A percentile compares a stretch with the other conserved stretches of the same genome.
These are phyloP conservation scores for Penicillium macrosclerotiorum DNA, from an alignment of 495 filamentous ascomycete genomes.

Conservation along the genomic window DNA sequence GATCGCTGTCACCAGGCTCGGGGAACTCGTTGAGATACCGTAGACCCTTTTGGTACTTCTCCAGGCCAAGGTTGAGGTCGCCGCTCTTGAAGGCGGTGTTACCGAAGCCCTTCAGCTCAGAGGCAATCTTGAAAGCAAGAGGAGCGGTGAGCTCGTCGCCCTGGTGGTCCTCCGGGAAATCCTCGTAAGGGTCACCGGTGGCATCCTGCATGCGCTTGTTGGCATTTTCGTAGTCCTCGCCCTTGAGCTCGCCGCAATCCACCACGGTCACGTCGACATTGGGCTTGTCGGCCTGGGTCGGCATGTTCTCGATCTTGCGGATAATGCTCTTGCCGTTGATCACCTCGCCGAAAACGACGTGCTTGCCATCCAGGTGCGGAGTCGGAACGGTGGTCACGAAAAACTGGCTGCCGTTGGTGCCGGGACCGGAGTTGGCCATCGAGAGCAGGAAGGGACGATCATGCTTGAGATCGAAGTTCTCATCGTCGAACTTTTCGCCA, in stretches of 20 bases:
- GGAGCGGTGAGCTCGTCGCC: conserved; percentile 60
- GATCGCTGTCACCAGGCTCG: conserved; percentile 61
- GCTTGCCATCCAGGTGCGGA: conserved; percentile 92
- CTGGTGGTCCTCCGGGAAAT: conserved; percentile 88
- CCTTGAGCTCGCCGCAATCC: conserved; percentile 84
- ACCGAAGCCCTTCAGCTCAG: conserved; percentile 87
- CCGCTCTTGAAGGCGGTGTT: conserved; percentile 86
- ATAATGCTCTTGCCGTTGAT: conserved; percentile 88
- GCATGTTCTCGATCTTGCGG: conserved; percentile 83
- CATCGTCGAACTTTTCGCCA: conserved; percentile 95
- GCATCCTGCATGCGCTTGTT: conserved; percentile 66
- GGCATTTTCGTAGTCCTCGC: conserved; percentile 60
- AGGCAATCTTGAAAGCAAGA: conserved; percentile 62
- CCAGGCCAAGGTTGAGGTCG: conserved; percentile 67
- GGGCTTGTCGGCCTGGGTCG: conserved; percentile 83
- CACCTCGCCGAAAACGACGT: conserved; percentile 64
- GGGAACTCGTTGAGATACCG: conserved; percentile 92
- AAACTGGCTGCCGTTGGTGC: conserved; percentile 96
- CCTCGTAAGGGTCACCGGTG: conserved; percentile 91
- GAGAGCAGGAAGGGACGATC: conserved; percentile 91
- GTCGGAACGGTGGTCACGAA: conserved; percentile 94
- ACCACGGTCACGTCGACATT: conserved; percentile 66
- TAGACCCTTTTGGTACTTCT: conserved; percentile 97
- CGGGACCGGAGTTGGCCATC: conserved; percentile 96
- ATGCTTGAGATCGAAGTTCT: conserved; percentile 93